Base-by-base conservation (phyloP, 306 rosid species). In the Begonia peltatifolia region DNA sequence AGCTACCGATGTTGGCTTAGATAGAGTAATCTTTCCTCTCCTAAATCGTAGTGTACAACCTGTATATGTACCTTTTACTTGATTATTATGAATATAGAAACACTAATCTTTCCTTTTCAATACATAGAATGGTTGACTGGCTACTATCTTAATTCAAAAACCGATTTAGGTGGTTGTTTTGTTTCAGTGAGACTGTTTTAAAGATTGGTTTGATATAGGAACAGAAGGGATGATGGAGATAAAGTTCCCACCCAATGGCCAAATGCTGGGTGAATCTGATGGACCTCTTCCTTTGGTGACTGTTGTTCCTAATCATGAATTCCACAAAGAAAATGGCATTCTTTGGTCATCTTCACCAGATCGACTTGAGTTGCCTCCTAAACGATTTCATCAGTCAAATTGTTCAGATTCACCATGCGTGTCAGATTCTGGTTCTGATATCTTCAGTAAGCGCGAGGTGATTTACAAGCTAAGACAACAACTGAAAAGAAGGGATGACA, bases 351-450 rank as follows among this genome's bases (percentile, higher is more conserved):
- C 87, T 61, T 90, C 92, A 55, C 97, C 97, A 9, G 95, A 90
- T 58, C 78, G 71, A 60, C 90, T 85, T 44, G 97, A 90, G 69
- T 50, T 85, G 73, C 94, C 87, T 58, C 79, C 80, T 47, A 84
- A 84, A 69, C 83, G 76, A 10, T 80, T 84, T 65, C 93, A 72
- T 62, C 78, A 76, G 69, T 85, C 97, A 56, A 90, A 84, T 72
- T 78, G 90, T 77, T 85, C 95, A 2, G 95, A 85, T 64, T 90
- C 97, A 30, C 97, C 97, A 0, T 90, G 90, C 63, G 94, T 80
- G 14, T 90, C 97, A 11, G 97, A 90, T 56, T 85, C 95, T 59
- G 97, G 97, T 62, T 85, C 95, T 47, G 95, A 90, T 58, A 75
- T 85, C 68, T 90, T 82, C 63, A 83, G 83, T 52, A 90, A 85